phyloP scores from a whole-genome alignment of 2,329 filamentous ascomycete genomes.

The Cordyceps fumosorosea region DNA sequence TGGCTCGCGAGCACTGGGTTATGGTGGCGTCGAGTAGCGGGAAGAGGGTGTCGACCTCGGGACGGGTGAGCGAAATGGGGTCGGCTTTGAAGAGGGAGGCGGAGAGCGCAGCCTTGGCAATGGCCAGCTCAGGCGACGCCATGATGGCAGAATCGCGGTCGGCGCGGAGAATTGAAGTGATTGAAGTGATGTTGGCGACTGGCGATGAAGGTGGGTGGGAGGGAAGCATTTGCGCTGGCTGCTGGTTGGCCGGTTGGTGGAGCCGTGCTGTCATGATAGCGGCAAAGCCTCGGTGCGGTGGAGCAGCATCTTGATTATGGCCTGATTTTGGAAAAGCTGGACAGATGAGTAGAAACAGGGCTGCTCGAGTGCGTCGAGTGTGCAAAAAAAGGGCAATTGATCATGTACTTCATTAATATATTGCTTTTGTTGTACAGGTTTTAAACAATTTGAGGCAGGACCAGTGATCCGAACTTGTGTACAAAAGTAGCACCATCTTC shows the following conservation, averaged over 20 bases:
- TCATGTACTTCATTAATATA: slow-evolving; percentile 1
- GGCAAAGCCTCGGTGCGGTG: slow-evolving; percentile 14
- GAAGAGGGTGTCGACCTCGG: slow-evolving; percentile 65
- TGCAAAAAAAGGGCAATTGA: background rate
- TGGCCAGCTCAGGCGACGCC: slow-evolving; percentile 63
- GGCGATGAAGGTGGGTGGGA: background rate
- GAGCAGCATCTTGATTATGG: background rate
- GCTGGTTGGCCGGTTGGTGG: background rate
- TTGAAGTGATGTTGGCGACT: too few relatives aligned
- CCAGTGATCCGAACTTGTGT: background rate
- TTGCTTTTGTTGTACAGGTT: background rate
- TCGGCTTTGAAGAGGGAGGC: slow-evolving; percentile 69
- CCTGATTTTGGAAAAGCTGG: slow-evolving; percentile 6
- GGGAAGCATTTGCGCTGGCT: background rate
- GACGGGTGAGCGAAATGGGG: slow-evolving; percentile 60
- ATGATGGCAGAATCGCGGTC: slow-evolving; percentile 33
- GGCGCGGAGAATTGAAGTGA: background rate
- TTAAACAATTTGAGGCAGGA: background rate
- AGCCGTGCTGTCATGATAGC: background rate
- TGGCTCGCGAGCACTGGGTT: slow-evolving; percentile 66
- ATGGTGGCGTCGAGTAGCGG: slow-evolving; percentile 56
- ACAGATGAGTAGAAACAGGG: background rate
- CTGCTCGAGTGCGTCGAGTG: too few relatives aligned
- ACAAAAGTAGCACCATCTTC: background rate
- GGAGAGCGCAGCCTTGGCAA: slow-evolving; percentile 72